These are phyloP conservation scores for Naumovozyma castellii DNA, from an alignment of 805 yeast genomes.

Conservation along the genomic window DNA sequence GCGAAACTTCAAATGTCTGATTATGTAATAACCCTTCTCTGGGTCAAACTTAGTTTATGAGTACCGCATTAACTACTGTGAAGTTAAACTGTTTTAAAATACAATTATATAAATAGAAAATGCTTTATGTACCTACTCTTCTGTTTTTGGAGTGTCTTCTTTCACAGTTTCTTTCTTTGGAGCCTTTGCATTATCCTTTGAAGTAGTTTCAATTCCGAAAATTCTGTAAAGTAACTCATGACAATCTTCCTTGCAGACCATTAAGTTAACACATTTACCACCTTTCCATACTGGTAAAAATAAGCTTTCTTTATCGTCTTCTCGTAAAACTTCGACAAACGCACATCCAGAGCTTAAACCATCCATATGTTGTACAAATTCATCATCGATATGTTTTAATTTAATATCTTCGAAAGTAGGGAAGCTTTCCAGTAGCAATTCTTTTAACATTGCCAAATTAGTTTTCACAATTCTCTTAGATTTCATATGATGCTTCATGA, in stretches of 20 bases:
- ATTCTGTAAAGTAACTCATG: conserved; percentile 82
- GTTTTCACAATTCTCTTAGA: conserved; percentile 52
- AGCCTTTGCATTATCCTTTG: too few species aligned
- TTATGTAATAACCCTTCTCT: too few species aligned
- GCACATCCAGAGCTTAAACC: conserved; percentile 69
- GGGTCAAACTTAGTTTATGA: too few species aligned
- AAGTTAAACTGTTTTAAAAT: too few species aligned
- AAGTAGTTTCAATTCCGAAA: conserved; percentile 66
- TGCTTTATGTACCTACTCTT: too few species aligned
- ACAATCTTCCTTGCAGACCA: conserved; percentile 89
- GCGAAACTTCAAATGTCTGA: too few species aligned
- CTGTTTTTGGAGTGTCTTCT: too few species aligned
- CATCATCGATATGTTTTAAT: conserved; percentile 43
- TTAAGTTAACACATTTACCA: conserved; percentile 67
- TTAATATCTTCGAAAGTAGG: conserved; percentile 57
- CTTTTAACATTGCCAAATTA: conserved; percentile 49
- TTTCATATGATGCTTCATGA: conserved; percentile 54
- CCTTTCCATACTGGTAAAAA: conserved; percentile 93
- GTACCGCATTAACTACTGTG: too few species aligned
- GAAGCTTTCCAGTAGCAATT: conserved; percentile 65
- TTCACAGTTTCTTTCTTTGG: too few species aligned
- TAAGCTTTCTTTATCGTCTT: conserved; percentile 49
- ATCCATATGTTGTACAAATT: conserved; percentile 45
- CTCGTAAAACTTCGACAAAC: conserved; percentile 59
- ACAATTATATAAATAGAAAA: too few species aligned